A percentile compares a stretch with the other conserved stretches of the same genome.
Evolutionary conservation across 768 basidiomycete genomes (phyloP).

Genomic region (Agrocybe chaxingu): DNA sequence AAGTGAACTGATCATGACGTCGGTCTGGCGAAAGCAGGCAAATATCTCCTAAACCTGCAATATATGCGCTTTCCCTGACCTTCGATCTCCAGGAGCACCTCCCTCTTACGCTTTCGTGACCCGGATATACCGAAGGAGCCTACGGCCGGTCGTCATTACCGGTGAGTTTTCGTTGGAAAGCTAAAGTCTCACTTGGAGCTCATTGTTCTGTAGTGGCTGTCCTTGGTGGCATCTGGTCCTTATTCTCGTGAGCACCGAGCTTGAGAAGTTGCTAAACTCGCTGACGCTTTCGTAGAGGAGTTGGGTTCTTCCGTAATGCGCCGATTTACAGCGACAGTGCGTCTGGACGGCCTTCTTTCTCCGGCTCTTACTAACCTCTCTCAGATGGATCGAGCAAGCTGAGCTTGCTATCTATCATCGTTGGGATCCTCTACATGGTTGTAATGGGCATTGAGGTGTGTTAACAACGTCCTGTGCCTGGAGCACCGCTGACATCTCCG

Average conservation of each 20-base stretch:
- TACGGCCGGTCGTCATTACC: conserved; percentile 59
- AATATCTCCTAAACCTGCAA: no score
- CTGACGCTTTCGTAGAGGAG: conserved; percentile 30
- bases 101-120: conserved; percentile 60
- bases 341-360: conserved; percentile 18
- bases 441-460: conserved; percentile 47
- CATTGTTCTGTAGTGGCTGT: conserved; percentile 30
- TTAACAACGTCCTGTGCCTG: not conserved
- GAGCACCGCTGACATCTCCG: not conserved
- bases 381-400: conserved; percentile 42
- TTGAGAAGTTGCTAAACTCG: not conserved
- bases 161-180: conserved; percentile 24
- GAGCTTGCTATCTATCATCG: conserved; percentile 51
- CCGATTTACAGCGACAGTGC: conserved; percentile 44
- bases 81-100: conserved; percentile 34
- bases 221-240: conserved; percentile 54
- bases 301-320: conserved; percentile 59
- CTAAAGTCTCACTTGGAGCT: conserved; percentile 1
- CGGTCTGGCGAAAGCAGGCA: no score
- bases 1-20: no score
- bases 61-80: not conserved
- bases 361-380: not conserved
- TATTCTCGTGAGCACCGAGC: conserved; percentile 52
- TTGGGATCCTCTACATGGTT: conserved; percentile 56
- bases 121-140: conserved; percentile 50